A percentile compares a stretch with the other conserved stretches of the same genome.
Evolutionary conservation across 2,329 filamentous ascomycete species (phyloP).

Genomic region (Madurella mycetomatis): DNA sequence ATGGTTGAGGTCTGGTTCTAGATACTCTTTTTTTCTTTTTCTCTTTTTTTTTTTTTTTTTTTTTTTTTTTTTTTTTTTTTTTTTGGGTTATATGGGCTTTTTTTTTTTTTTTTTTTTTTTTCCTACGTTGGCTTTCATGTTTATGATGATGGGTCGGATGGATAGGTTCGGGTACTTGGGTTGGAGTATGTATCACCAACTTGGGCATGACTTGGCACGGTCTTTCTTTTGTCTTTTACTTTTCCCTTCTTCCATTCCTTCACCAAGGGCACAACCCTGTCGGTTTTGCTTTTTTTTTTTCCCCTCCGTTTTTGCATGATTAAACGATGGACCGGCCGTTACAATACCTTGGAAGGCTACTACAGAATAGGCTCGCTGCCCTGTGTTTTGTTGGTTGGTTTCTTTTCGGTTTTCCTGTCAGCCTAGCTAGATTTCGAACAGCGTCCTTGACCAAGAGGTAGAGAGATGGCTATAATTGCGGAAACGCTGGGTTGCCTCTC

Average conservation of each 20-base stretch:
- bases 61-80: too few relatives aligned
- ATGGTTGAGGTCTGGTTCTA: background rate
- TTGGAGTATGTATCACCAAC: background rate
- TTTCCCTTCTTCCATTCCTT: background rate
- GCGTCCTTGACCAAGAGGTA: too few relatives aligned
- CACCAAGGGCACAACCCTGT: too few relatives aligned
- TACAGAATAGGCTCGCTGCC: slow-evolving; percentile 2
- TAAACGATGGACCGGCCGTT: background rate
- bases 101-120: too few relatives aligned
- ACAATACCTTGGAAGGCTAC: background rate
- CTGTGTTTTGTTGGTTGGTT: background rate
- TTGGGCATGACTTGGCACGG: too few relatives aligned
- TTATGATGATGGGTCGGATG: background rate
- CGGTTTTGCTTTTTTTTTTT: background rate
- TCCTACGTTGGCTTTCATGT: background rate
- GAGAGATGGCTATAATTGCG: too few relatives aligned
- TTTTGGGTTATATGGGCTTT: too few relatives aligned
- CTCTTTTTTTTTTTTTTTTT: too few relatives aligned
- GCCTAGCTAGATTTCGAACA: too few relatives aligned
- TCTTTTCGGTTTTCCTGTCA: background rate
- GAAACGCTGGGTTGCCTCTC: too few relatives aligned
- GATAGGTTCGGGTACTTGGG: background rate
- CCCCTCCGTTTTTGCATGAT: background rate
- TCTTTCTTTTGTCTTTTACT: background rate
- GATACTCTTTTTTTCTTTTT: background rate